Percentiles rank a stretch among this genome's conserved stretches.
Evolutionary conservation across 306 rosid genomes (phyloP).

Genomic region (Medicago ruthenica): DNA sequence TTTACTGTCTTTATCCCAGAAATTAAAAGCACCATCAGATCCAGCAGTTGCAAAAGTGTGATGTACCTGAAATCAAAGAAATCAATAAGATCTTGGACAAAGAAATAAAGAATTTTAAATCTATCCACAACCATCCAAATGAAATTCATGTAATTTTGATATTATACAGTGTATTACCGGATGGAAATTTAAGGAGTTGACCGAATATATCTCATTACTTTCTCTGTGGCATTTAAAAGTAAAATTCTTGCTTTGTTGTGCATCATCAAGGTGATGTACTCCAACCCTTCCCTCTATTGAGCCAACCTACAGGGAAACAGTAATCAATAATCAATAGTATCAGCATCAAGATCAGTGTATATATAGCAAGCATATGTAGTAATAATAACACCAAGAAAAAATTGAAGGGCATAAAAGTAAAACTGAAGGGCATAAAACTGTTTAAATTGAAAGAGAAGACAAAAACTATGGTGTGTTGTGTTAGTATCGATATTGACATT

Average conservation of each 20-base stretch:
- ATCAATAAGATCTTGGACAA: constrained; percentile 35
- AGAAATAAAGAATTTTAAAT: constrained; percentile 21
- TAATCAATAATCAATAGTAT: constrained; percentile 33
- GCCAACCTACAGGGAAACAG: constrained; percentile 66
- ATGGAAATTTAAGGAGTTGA: constrained; percentile 86
- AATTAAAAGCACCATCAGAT: constrained; percentile 93
- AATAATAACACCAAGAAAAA: constrained; percentile 15
- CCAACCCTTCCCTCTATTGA: constrained; percentile 98
- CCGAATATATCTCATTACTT: constrained; percentile 75
- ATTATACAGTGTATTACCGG: constrained; percentile 59
- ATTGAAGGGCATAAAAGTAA: constrained; percentile 1
- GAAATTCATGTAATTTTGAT: constrained; percentile 17
- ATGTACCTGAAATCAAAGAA: constrained; percentile 66
- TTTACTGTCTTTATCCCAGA: constrained; percentile 98
- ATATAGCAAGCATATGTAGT: constrained; percentile 12
- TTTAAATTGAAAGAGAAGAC: constrained; percentile 21
- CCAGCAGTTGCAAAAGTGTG: constrained; percentile 98
- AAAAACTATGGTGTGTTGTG: constrained; percentile 1
- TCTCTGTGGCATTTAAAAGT: constrained; percentile 92
- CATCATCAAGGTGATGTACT: constrained; percentile 89
- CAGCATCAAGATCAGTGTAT: constrained; percentile 3
- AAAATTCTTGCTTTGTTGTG: constrained; percentile 75
- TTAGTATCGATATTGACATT: neutral
- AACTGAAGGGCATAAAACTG: neutral
- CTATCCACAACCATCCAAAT: constrained; percentile 9